Percentiles rank a stretch among this genome's conserved stretches.
These are phyloP conservation scores for Straminergon stramineum DNA, from an alignment of 225 moss, liverwort and hornwort species.

Conservation along the genomic window DNA sequence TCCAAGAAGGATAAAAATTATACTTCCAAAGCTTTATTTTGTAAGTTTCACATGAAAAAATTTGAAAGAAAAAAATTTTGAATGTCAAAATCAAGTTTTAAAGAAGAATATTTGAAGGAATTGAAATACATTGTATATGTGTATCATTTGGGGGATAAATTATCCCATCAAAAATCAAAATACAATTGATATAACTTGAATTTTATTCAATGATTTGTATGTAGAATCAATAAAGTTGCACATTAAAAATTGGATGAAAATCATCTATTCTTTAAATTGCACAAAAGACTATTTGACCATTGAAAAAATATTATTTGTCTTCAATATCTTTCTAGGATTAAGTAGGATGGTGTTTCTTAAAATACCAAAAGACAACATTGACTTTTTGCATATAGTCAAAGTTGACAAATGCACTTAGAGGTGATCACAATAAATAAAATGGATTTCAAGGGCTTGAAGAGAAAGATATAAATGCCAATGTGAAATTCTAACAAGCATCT, in stretches of 20 bases:
- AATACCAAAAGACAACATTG: not conserved
- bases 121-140: not conserved
- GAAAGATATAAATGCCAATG: not conserved
- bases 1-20: accelerated
- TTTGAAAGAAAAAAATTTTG: too few relatives aligned
- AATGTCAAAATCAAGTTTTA: not conserved
- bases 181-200: not conserved
- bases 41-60: too few relatives aligned
- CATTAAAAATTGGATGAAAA: not conserved
- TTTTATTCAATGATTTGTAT: not conserved
- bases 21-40: accelerated
- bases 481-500: not conserved
- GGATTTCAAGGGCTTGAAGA: not conserved
- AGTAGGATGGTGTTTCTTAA: accelerated
- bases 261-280: not conserved
- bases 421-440: not conserved
- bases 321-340: not conserved
- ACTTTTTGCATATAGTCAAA: not conserved
- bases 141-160: not conserved
- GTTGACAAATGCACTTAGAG: not conserved
- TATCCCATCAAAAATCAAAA: not conserved
- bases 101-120: not conserved
- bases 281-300: not conserved
- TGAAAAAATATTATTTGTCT: not conserved
- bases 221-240: not conserved